Percentiles rank a stretch among this genome's conserved stretches.
These are phyloP conservation scores for Fusarium brevicatenulatum DNA, from an alignment of 2,329 filamentous ascomycete genomes.

Conservation along the genomic window DNA sequence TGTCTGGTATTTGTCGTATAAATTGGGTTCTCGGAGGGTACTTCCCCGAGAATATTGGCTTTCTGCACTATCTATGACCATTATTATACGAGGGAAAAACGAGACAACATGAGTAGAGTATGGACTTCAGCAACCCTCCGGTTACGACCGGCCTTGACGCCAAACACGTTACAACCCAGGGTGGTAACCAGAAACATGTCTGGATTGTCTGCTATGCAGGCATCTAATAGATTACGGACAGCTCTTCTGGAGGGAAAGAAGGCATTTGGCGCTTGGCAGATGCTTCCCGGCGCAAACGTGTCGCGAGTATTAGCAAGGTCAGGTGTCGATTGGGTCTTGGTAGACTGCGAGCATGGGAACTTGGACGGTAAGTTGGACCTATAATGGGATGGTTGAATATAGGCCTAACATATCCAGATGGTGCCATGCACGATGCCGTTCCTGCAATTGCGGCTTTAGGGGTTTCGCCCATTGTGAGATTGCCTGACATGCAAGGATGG, in stretches of 20 bases:
- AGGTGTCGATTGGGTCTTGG: slow-evolving; percentile 74
- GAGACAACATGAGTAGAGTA: slow-evolving; percentile 29
- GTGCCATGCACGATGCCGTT: slow-evolving; percentile 64
- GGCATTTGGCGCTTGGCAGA: slow-evolving; percentile 71
- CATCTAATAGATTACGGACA: slow-evolving; percentile 60
- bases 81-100: background rate
- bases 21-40: slow-evolving; percentile 1
- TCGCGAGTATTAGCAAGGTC: slow-evolving; percentile 68
- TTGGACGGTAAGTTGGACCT: slow-evolving; percentile 53
- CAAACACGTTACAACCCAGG: slow-evolving; percentile 13
- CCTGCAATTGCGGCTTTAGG: slow-evolving; percentile 61
- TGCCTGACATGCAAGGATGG: slow-evolving; percentile 62
- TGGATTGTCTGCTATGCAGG: slow-evolving; percentile 50
- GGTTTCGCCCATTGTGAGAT: slow-evolving; percentile 57
- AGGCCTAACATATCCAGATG: slow-evolving; percentile 47
- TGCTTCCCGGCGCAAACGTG: slow-evolving; percentile 69
- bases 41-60: background rate
- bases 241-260: slow-evolving; percentile 60
- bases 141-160: slow-evolving; percentile 23
- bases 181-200: slow-evolving; percentile 23
- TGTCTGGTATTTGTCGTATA: slow-evolving; percentile 4
- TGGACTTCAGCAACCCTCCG: slow-evolving; percentile 26
- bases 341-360: slow-evolving; percentile 65
- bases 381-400: too few species aligned
- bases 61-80: slow-evolving; percentile 5